A percentile compares a stretch with the other conserved stretches of the same genome.
Conservation (phyloP, 2,329 filamentous ascomycete genomes). For the Furcasterigmium sp. region DNA sequence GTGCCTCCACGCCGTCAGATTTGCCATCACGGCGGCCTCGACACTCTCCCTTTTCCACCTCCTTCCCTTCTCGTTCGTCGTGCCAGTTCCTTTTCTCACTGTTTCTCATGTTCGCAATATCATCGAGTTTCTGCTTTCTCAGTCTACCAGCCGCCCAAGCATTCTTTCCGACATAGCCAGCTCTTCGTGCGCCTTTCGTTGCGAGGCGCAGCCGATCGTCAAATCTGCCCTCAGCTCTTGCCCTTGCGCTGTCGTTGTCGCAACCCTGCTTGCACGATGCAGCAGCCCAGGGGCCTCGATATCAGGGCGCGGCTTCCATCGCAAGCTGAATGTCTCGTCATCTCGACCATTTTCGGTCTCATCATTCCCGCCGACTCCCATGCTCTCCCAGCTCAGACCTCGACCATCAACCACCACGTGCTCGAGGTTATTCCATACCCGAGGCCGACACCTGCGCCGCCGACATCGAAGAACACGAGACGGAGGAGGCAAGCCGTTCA, state of each 20-base stretch:
- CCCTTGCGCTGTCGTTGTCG: not conserved
- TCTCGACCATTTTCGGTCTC: slow-evolving; percentile 24
- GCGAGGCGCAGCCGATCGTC: too few species aligned
- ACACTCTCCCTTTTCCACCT: too few species aligned
- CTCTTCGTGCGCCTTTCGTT: too few species aligned
- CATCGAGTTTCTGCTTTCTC: too few species aligned
- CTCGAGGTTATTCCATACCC: slow-evolving; percentile 31
- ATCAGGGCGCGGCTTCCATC: slow-evolving; percentile 24
- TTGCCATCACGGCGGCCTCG: too few species aligned
- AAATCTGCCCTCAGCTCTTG: too few species aligned
- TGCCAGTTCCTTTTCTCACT: too few species aligned
- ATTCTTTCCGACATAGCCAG: too few species aligned
- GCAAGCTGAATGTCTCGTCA: slow-evolving; percentile 24
- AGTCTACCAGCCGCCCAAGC: too few species aligned
- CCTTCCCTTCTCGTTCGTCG: too few species aligned
- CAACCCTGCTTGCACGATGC: slow-evolving; percentile 12
- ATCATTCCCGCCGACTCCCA: slow-evolving; percentile 23
- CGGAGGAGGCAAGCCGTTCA: slow-evolving; percentile 27
- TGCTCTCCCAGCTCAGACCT: slow-evolving; percentile 34
- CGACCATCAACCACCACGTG: slow-evolving; percentile 24
- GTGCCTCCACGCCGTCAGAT: too few species aligned
- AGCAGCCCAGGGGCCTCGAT: slow-evolving; percentile 12
- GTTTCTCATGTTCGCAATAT: too few species aligned
- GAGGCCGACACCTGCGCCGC: slow-evolving; percentile 34
- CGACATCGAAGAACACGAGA: slow-evolving; percentile 18